Evolutionary conservation across 495 filamentous ascomycete species (phyloP).

Genomic region (Penicillium angulare): DNA sequence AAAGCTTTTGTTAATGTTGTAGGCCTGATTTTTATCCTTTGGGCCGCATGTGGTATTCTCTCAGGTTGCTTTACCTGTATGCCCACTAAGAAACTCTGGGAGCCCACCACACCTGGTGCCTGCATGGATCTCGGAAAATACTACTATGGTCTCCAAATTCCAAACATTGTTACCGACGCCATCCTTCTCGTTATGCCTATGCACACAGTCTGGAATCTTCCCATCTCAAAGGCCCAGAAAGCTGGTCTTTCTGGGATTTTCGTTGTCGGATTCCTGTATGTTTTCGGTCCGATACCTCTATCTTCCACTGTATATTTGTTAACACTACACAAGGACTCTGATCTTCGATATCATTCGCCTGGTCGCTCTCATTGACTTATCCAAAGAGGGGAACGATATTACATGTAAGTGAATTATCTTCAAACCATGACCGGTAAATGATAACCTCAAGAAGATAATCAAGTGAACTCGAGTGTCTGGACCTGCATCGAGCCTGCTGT

Average conservation of each 20-base stretch:
- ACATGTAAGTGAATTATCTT: slow-evolving; percentile 16
- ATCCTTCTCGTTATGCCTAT: slow-evolving; percentile 51
- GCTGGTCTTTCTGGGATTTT: slow-evolving; percentile 41
- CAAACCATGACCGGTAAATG: neutral
- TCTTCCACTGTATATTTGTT: neutral
- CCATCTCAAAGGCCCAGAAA: slow-evolving; percentile 38
- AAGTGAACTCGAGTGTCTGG: slow-evolving; percentile 34
- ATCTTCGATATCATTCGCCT: slow-evolving; percentile 32
- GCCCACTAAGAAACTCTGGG: slow-evolving; percentile 35
- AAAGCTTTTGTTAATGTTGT: slow-evolving; percentile 16
- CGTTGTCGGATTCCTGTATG: slow-evolving; percentile 36
- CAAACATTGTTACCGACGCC: slow-evolving; percentile 44
- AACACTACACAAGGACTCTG: slow-evolving; percentile 17
- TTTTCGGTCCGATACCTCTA: neutral
- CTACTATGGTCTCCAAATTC: slow-evolving; percentile 38
- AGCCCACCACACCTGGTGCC: slow-evolving; percentile 16
- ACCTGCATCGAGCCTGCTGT: slow-evolving; percentile 37
- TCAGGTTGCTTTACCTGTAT: slow-evolving; percentile 33
- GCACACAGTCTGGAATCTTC: slow-evolving; percentile 42
- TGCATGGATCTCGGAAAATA: slow-evolving; percentile 33
- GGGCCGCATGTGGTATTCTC: slow-evolving; percentile 30
- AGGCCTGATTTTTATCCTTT: slow-evolving; percentile 12
- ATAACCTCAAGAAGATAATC: slow-evolving; percentile 20
- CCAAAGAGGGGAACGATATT: slow-evolving; percentile 21
- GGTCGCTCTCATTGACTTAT: slow-evolving; percentile 20